Evolutionary conservation across 352 stramenopile genomes (phyloP).

Genomic region (Plasmopara halstedii): DNA sequence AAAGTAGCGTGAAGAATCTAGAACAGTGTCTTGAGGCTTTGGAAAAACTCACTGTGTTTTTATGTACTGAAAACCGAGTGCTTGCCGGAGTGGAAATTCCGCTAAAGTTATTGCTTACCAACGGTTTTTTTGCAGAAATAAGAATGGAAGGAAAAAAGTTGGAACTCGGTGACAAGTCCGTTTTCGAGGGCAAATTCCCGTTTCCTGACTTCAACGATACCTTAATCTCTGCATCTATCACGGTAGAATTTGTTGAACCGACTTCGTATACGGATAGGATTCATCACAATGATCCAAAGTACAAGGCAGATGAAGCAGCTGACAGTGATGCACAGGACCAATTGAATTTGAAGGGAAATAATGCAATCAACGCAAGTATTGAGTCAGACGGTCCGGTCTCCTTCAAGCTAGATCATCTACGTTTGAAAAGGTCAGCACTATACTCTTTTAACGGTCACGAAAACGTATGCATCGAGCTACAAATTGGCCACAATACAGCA

Average conservation of each 20-base stretch:
- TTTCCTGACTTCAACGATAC: slow-evolving; percentile 32
- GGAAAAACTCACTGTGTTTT: slow-evolving; percentile 40
- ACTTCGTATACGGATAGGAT: background rate
- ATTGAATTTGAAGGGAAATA: background rate
- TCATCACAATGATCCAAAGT: background rate
- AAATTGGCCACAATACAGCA: slow-evolving; percentile 12
- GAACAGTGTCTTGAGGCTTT: slow-evolving; percentile 26
- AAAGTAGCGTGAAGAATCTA: slow-evolving; percentile 45
- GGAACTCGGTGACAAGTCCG: slow-evolving; percentile 3
- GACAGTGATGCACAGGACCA: background rate
- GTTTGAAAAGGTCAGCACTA: slow-evolving; percentile 20
- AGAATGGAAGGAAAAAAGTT: background rate
- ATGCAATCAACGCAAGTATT: background rate
- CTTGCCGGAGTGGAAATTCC: slow-evolving; percentile 55
- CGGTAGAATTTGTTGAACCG: slow-evolving; percentile 23
- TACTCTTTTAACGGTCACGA: slow-evolving; percentile 26
- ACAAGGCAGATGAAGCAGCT: background rate
- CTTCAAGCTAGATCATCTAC: slow-evolving; percentile 29
- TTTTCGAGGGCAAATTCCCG: slow-evolving; percentile 30
- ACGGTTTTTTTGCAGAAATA: slow-evolving; percentile 11
- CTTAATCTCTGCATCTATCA: slow-evolving; percentile 24
- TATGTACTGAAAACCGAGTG: slow-evolving; percentile 63
- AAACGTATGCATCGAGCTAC: slow-evolving; percentile 30
- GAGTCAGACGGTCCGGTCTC: background rate
- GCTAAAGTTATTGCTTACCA: slow-evolving; percentile 22